Base-by-base conservation (phyloP, 2,329 filamentous ascomycete genomes). In the Paecilomyces dactylethromorphus region DNA sequence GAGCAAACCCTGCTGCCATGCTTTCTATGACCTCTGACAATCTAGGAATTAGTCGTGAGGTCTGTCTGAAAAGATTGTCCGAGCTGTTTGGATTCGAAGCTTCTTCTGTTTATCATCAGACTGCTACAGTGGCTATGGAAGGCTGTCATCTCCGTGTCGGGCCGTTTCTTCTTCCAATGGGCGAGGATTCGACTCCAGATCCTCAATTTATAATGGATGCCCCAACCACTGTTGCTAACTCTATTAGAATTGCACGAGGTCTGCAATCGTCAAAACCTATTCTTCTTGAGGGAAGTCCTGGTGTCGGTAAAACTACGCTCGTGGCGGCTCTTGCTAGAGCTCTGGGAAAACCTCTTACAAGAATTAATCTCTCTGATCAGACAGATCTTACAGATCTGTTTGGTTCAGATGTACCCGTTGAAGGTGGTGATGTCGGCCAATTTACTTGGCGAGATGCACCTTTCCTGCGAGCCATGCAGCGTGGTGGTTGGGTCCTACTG, bases 301-400 rank as follows among this genome's bases (percentile, higher is more conserved):
- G 94, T 71, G 94, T 99, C 22, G 94, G 94, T 58, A 99, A 99
- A 78, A 99, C 94, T 0, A 96, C 93, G 1, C 82, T 99, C 13
- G 86, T 99, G 22, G 88, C 89, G 53, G 92, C 94, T 0, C 80
- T 99, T 53, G 90, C 95, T 1, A 84, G 84, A 65, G 87, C 88
- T 3, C 89, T 91, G 63, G 91, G 92, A 4, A 88, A 88, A 62
- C 88, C 90, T 7, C 77, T 99, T 62, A 96, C 92, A 0, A 85
- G 94, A 66, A 97, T 99, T 75, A 99, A 99, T 69, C 80, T 99
- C 60, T 97, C 94, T 0, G 94, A 99, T 66, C 94, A 99, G 76
- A 99, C 95, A 0, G 94, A 99, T 74, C 79, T 99, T 55, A 97
- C 97, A 84, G 94, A 99, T 71, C 80, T 99, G 0, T 99, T 99